These are phyloP conservation scores for Amphibolis antarctica DNA, from an alignment of 106 monocot genomes.

Conservation along the genomic window DNA sequence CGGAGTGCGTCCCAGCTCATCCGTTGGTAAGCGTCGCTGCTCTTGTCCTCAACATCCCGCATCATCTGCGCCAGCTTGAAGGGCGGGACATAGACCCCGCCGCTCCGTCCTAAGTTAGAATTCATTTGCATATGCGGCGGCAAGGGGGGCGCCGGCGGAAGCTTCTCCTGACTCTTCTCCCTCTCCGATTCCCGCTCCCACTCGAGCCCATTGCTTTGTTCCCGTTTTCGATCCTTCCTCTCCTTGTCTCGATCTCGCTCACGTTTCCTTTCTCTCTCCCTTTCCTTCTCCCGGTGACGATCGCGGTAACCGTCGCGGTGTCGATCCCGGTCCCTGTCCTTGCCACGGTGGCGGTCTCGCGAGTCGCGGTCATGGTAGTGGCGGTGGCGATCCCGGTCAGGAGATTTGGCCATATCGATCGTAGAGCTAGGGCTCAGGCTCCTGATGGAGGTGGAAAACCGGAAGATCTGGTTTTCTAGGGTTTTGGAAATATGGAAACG, in stretches of 20 bases:
- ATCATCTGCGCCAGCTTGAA: conserved; percentile 79
- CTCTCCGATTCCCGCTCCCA: conserved; percentile 18
- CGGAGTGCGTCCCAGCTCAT: conserved; percentile 83
- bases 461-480: background rate
- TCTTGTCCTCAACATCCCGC: conserved; percentile 78
- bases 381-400: background rate
- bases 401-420: background rate
- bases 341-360: background rate
- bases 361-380: background rate
- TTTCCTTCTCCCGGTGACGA: conserved; percentile 28
- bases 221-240: conserved; percentile 17
- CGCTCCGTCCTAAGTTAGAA: conserved; percentile 33
- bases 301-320: background rate
- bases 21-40: conserved; percentile 69
- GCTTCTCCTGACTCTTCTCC: background rate
- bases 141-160: background rate
- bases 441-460: no score
- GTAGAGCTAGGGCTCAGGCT: background rate
- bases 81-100: conserved; percentile 82
- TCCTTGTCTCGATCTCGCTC: conserved; percentile 36
- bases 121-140: background rate
- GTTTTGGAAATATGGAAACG: background rate
- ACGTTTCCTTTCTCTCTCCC: conserved; percentile 5
- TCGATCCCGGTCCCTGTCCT: background rate
- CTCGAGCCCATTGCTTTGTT: conserved; percentile 20